A percentile compares a stretch with the other conserved stretches of the same genome.
phyloP scores from a whole-genome alignment of 1,284 basidiomycete genomes.

The Apiotrichum porosum region DNA sequence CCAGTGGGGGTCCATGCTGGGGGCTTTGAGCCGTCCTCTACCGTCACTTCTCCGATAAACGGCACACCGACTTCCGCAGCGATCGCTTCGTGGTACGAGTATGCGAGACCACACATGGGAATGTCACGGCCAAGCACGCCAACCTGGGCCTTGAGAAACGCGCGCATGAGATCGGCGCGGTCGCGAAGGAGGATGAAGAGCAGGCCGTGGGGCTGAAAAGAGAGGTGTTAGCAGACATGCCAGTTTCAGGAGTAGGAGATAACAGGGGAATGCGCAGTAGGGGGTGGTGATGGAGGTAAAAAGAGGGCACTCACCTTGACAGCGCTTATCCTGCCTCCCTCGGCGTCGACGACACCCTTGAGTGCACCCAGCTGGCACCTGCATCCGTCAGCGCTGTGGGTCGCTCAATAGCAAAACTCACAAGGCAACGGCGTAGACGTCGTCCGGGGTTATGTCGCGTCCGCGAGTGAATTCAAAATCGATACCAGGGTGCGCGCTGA shows the following conservation, averaged over 20 bases:
- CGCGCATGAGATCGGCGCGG: conserved; percentile 24
- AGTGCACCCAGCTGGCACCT: conserved; percentile 34
- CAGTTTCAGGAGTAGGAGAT: too few species aligned
- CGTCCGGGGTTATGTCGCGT: too few species aligned
- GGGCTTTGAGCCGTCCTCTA: too few species aligned
- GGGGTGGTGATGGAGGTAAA: too few species aligned
- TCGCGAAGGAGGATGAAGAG: conserved; percentile 30
- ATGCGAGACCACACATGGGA: conserved; percentile 36
- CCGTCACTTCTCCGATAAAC: conserved; percentile 26
- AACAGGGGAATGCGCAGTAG: too few species aligned
- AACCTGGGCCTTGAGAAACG: conserved; percentile 29
- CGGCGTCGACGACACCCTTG: conserved; percentile 29
- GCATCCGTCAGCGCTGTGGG: too few species aligned
- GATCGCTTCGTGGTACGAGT: conserved; percentile 32
- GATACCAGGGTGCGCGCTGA: too few species aligned
- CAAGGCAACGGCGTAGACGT: too few species aligned
- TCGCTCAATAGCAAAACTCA: too few species aligned
- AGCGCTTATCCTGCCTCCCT: conserved; percentile 25
- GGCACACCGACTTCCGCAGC: conserved; percentile 29
- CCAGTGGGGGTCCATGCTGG: too few species aligned
- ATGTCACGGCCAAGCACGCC: conserved; percentile 20
- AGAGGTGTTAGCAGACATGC: too few species aligned
- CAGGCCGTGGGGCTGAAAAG: conserved; percentile 1
- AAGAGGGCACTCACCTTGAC: conserved; percentile 13
- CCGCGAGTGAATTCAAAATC: too few species aligned